Base-by-base conservation (phyloP, 805 yeast species). In the Hanseniaspora occidentalis region DNA sequence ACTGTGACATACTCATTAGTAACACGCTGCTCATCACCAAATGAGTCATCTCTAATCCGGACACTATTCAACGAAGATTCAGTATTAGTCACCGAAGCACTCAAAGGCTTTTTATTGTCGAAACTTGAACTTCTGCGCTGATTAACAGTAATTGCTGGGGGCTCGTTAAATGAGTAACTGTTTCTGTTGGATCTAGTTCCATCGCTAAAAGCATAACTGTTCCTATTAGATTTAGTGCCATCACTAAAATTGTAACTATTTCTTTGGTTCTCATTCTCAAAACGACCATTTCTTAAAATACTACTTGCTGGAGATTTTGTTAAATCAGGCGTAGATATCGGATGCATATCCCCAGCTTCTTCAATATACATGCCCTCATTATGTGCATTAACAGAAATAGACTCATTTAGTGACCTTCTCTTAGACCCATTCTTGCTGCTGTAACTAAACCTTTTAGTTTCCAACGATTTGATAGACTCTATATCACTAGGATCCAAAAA, bases 401-500 rank as follows among this genome's bases (percentile, higher is more conserved):
- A 53, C 36, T 64, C 67, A 13, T 47, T 41, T 6, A 51, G 31
- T 1, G 54, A 50, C 25, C 35, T 40, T 34, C 39, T 35, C 17
- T 41, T 41, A 14, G 23, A 27, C 17, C 38, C 38, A 9, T 39
- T 37, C 14, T 50, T 49, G 43, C 51, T 50, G 41, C 48, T 50
- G 6, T 64, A 60, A n/a, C 47, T 44, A 0, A 85, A 77, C 51
- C 72, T 69, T 6, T 81, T 72, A 44, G 88, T 67, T 55, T 83
- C 94, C 35, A 83, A 53, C 6, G 80, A 70, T 2, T 79, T 79
- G 43, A 83, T 83, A 36, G 83, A 77, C 47, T 79, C 83, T 9
- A 83, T 82, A 51, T 83, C 94, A 39, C 70, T 73, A 0, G 72
- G 65, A 43, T 70, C 78, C 24, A 83, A 61, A 2, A 75, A 71